phyloP scores from a whole-genome alignment of 768 basidiomycete genomes.

The Mycena galopus region DNA sequence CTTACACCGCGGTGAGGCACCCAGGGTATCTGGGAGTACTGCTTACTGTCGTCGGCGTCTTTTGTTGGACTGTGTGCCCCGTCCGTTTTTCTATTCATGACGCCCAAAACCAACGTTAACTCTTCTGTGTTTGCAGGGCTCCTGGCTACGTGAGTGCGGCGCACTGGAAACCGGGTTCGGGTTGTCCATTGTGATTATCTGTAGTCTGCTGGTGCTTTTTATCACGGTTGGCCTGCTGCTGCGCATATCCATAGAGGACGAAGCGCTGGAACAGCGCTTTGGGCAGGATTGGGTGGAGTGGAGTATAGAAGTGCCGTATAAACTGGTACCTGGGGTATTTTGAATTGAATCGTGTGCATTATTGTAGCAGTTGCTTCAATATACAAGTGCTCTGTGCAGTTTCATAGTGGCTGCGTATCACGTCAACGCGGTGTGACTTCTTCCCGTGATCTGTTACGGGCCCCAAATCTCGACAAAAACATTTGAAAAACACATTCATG shows the following conservation, averaged over 20 bases:
- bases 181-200: slow-evolving; percentile 41
- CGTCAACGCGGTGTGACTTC: not conserved
- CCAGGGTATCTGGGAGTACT: slow-evolving; percentile 64
- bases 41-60: slow-evolving; percentile 49
- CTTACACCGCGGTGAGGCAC: slow-evolving; percentile 63
- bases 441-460: not conserved
- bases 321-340: slow-evolving; percentile 61
- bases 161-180: slow-evolving; percentile 50
- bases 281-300: slow-evolving; percentile 59
- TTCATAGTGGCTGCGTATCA: no score
- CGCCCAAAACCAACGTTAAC: not conserved
- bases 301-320: slow-evolving; percentile 60
- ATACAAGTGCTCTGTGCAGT: no score
- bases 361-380: not conserved
- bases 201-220: slow-evolving; percentile 44
- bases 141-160: slow-evolving; percentile 61
- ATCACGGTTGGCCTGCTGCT: slow-evolving; percentile 52
- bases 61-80: slow-evolving; percentile 50
- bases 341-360: slow-evolving; percentile 34
- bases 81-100: slow-evolving; percentile 42
- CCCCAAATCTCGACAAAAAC: no score
- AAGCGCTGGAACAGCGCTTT: slow-evolving; percentile 54
- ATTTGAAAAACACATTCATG: no score
- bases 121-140: slow-evolving; percentile 49
- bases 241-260: slow-evolving; percentile 62